Percentiles rank a stretch among this genome's conserved stretches.
Conservation (phyloP, 1,284 basidiomycete genomes). For the Peniophora sp. region DNA sequence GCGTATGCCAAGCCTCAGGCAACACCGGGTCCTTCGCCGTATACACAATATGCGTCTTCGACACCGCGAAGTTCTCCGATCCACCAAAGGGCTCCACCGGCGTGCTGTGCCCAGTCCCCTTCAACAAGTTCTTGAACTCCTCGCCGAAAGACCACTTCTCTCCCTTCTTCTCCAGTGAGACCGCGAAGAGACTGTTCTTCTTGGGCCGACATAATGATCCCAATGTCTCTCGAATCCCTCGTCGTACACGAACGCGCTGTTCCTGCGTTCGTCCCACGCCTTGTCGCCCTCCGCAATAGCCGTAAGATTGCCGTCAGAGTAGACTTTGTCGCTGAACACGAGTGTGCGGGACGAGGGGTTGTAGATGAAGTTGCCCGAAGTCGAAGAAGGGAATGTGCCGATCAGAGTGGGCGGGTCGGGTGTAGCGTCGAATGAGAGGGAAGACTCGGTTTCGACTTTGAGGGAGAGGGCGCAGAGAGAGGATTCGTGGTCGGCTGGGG, state of each 20-base stretch:
- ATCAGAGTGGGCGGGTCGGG: conserved; percentile 24
- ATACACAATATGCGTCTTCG: conserved; percentile 63
- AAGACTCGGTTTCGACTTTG: conserved; percentile 25
- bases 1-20: conserved; percentile 70
- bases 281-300: conserved; percentile 62
- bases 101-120: conserved; percentile 53
- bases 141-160: conserved; percentile 47
- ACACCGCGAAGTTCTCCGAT: conserved; percentile 71
- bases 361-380: conserved; percentile 65
- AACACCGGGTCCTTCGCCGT: conserved; percentile 77
- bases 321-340: conserved; percentile 75
- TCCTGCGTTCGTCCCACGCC: conserved; percentile 63
- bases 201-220: conserved; percentile 85
- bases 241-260: conserved; percentile 75
- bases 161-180: conserved; percentile 39
- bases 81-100: conserved; percentile 79
- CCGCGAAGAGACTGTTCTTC: conserved; percentile 60
- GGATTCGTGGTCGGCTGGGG: conserved; percentile 40
- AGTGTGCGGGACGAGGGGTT: conserved; percentile 39
- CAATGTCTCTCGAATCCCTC: conserved; percentile 75
- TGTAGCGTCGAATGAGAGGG: conserved; percentile 8
- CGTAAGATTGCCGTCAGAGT: conserved; percentile 63
- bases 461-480: conserved; percentile 54
- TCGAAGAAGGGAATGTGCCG: conserved; percentile 54
- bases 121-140: conserved; percentile 52